A percentile compares a stretch with the other conserved stretches of the same genome.
phyloP scores from a whole-genome alignment of 2,329 filamentous ascomycete genomes.

The Cladophialophora yegresii region DNA sequence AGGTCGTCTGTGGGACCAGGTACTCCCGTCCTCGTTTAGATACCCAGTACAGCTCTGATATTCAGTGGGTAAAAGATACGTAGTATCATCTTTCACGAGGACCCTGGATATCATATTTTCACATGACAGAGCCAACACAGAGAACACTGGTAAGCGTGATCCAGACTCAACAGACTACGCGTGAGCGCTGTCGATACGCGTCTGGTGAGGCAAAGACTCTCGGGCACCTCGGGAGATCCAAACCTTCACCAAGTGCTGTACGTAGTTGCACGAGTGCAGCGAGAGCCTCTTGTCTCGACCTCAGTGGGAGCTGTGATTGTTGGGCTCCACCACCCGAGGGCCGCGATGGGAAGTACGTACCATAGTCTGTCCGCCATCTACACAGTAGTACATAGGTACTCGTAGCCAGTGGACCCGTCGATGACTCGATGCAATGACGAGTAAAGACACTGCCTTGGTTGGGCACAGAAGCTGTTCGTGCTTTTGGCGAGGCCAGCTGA shows the following conservation, averaged over 20 bases:
- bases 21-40: neutral
- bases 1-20: neutral
- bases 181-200: neutral
- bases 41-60: neutral
- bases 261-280: neutral
- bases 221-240: neutral
- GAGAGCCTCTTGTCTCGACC: neutral
- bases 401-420: conserved; percentile 8
- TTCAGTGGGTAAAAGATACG: neutral
- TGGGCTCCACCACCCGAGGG: neutral
- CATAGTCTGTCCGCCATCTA: neutral
- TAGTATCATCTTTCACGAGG: neutral
- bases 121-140: neutral
- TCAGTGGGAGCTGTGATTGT: neutral
- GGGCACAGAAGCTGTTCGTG: neutral
- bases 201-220: neutral
- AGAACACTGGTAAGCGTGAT: neutral
- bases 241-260: neutral
- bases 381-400: conserved; percentile 2
- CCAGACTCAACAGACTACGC: neutral
- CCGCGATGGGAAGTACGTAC: neutral
- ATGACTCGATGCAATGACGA: conserved; percentile 27
- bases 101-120: neutral
- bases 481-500: no score
- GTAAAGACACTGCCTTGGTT: conserved; percentile 1